Base-by-base conservation (phyloP, 208 protist species). In the Crithidia thermophila region DNA sequence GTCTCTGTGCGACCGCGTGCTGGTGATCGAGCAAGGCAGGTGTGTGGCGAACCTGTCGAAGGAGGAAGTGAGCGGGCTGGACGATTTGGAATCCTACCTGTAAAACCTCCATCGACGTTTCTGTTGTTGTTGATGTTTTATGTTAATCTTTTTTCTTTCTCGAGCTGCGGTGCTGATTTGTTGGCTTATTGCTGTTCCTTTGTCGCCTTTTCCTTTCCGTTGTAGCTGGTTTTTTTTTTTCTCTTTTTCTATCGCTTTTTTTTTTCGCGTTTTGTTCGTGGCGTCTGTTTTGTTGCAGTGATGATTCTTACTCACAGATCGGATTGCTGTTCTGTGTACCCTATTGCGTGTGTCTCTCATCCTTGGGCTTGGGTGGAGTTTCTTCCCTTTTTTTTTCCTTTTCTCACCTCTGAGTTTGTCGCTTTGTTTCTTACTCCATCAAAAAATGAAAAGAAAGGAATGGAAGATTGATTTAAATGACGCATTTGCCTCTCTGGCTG, bases 1-100 rank as follows among this genome's bases (percentile, higher is more conserved):
- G 59, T 85, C 97, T 3, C 77, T 98, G 47, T 96, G 80, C 31
- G 94, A 98, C 65, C 77, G 90, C 27, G 85, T 99, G 25, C 55
- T 98, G 23, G 81, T 98, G 23, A 82, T 94, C 52, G 82, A 88
- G 27, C 55, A 79, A 33, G 82, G 82, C 31, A 20, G 56, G 20
- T 84, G 78, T 49, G 75, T 85, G 14, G 82, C 82, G 6, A 66
- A 77, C 51, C 53, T 88, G 47, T 78, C 75, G 9, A 84, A 72
- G 57, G 78, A 82, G 30, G 70, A 84, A 49, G 78, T 85, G 13
- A 64, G 46, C 25, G 53, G 46, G 7, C 45, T 88, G 34, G 65
- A 88, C 23, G 82, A 88, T 46, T 49, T 88, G 65, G 69, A 88
- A 62, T 81, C 78, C 11, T 82, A 82, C 45, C 61, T 88, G 36